These are phyloP conservation scores for Debaryomyces sp. DNA, from an alignment of 1,139 yeast genomes.

Conservation along the genomic window DNA sequence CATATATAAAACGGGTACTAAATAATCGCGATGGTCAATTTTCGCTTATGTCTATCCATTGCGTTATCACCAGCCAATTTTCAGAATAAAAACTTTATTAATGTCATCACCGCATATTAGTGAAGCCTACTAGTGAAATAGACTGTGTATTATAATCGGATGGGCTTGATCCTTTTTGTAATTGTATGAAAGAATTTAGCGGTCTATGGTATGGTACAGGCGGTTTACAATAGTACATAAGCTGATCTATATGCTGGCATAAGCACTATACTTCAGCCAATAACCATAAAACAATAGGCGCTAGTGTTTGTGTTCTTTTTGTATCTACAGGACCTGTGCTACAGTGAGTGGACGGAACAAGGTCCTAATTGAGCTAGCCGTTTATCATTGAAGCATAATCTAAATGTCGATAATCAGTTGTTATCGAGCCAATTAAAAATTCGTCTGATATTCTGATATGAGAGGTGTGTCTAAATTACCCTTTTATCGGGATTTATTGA, in stretches of 20 bases:
- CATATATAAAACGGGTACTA: neutral
- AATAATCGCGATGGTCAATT: conserved; percentile 2
- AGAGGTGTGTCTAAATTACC: neutral
- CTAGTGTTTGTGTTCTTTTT: neutral
- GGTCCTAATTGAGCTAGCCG: neutral
- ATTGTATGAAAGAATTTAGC: neutral
- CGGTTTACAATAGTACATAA: neutral
- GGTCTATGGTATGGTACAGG: neutral
- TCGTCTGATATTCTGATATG: neutral
- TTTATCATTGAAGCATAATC: neutral
- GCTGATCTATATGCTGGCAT: neutral
- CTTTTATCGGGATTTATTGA: conserved; percentile 1
- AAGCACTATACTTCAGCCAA: neutral
- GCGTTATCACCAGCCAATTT: neutral
- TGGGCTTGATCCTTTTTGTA: neutral
- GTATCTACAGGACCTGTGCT: neutral
- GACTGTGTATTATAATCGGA: neutral
- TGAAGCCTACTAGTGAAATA: no score
- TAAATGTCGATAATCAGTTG: neutral
- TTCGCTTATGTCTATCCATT: neutral
- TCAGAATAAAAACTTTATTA: neutral
- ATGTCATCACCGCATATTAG: neutral
- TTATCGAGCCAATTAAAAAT: conserved; percentile 8
- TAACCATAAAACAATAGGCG: neutral
- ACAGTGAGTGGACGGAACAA: neutral